Evolutionary conservation across 2,329 filamentous ascomycete genomes (phyloP).

Genomic region (Hypoxylon sp.): DNA sequence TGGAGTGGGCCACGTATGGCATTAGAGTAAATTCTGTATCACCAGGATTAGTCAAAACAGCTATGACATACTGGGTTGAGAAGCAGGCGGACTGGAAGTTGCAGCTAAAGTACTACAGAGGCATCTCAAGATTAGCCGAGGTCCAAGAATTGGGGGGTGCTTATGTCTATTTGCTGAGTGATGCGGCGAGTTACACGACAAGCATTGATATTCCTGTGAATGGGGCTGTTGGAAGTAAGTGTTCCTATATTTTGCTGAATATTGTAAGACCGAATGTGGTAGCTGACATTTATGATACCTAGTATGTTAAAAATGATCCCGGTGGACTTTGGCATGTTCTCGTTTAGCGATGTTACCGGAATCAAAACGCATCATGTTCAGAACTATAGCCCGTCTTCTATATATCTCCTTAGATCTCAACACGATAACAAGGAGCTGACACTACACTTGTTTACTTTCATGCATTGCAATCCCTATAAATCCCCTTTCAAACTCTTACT

Average conservation of each 20-base stretch:
- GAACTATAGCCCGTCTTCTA: no score
- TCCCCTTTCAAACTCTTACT: no score
- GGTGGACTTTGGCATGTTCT: no score
- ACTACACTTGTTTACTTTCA: no score
- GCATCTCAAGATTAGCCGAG: conserved; percentile 3
- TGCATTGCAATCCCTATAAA: no score
- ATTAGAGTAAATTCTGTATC: conserved; percentile 5
- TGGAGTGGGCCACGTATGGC: conserved; percentile 8
- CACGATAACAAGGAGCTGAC: no score
- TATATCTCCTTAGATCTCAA: no score
- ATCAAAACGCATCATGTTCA: no score
- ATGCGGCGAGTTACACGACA: conserved; percentile 12
- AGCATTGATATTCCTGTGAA: conserved; percentile 11
- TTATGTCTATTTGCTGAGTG: conserved; percentile 6
- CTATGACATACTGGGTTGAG: conserved; percentile 6
- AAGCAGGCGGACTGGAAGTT: not conserved
- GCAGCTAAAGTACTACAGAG: conserved; percentile 5
- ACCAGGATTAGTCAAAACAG: not conserved
- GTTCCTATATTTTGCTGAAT: not conserved
- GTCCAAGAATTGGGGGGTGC: conserved; percentile 5
- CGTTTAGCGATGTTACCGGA: no score
- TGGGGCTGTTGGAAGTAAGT: conserved; percentile 5
- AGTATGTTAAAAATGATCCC: no score
- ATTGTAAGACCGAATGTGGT: not conserved
- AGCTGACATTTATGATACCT: no score